These are phyloP conservation scores for Schizonepeta tenuifolia DNA, from an alignment of 257 asterid species.

Conservation along the genomic window DNA sequence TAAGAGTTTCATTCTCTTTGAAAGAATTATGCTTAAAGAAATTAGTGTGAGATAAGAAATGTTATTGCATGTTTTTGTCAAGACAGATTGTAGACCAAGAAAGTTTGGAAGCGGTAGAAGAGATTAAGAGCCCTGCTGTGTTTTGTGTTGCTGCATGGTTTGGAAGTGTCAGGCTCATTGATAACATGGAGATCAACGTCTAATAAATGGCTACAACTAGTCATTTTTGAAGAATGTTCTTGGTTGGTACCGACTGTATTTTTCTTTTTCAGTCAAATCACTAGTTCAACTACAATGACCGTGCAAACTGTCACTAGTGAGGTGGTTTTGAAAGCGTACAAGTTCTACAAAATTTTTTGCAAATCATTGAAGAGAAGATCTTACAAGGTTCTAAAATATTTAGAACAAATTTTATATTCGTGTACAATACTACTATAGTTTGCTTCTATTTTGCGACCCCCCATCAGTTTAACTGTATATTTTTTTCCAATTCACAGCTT, in stretches of 20 bases:
- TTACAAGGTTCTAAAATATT: too few relatives aligned
- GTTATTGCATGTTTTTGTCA: slow-evolving; percentile 4
- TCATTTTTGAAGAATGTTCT: not conserved
- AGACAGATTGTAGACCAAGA: slow-evolving; percentile 85
- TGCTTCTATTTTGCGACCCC: too few relatives aligned
- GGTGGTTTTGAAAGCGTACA: not conserved
- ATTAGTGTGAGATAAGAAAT: not conserved
- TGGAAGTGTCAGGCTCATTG: slow-evolving; percentile 80
- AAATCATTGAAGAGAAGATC: not conserved
- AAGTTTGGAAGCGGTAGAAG: slow-evolving; percentile 57
- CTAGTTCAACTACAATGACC: not conserved
- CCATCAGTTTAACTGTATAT: too few relatives aligned
- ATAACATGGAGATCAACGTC: slow-evolving; percentile 73
- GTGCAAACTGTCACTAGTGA: not conserved
- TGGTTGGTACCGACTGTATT: not conserved
- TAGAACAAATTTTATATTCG: too few relatives aligned
- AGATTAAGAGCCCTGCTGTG: slow-evolving; percentile 65
- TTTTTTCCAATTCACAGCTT: too few relatives aligned
- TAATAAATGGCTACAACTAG: not conserved
- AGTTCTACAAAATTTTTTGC: not conserved
- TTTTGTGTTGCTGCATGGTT: slow-evolving; percentile 91
- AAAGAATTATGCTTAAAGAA: not conserved
- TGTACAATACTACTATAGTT: too few relatives aligned
- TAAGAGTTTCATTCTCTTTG: not conserved
- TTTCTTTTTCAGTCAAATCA: not conserved